These are phyloP conservation scores for Rhizophora apiculata DNA, from an alignment of 345 rosid species.

Conservation along the genomic window DNA sequence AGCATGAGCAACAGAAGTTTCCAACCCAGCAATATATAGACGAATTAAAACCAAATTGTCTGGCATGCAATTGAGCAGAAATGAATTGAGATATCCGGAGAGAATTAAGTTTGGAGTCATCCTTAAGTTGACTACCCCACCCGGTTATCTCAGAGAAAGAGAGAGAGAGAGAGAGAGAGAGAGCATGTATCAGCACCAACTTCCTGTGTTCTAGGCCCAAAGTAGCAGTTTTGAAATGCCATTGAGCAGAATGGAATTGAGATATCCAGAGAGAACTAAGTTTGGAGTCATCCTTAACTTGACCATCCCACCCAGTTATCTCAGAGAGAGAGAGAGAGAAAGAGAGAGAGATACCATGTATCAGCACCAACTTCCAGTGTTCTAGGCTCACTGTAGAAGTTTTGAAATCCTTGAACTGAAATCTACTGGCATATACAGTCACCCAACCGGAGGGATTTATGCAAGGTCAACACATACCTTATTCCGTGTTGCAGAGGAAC, in stretches of 20 bases:
- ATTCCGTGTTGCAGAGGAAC: conserved; percentile 57
- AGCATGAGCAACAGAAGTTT: conserved; percentile 34
- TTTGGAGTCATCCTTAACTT: not conserved
- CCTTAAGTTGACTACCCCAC: not conserved
- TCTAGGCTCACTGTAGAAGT: not conserved
- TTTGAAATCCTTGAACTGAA: not conserved
- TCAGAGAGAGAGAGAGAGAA: not conserved
- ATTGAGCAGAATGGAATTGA: not conserved
- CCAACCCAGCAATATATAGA: conserved; percentile 6
- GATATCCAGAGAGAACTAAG: not conserved
- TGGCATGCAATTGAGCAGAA: conserved; percentile 6
- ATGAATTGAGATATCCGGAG: not conserved
- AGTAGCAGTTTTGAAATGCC: not conserved
- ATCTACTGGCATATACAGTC: not conserved
- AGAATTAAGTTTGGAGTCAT: not conserved
- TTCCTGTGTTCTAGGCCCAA: not conserved
- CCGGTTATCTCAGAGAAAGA: too few species aligned
- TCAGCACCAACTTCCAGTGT: not conserved
- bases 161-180: not conserved
- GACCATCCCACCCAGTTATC: not conserved
- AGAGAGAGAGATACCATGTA: not conserved
- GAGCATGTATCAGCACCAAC: not conserved
- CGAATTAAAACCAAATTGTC: not conserved
- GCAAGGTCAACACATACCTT: conserved; percentile 45
- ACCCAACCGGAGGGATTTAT: not conserved